Evolutionary conservation across 345 rosid genomes (phyloP), one percentile per base, ranked within the genome.

Genomic region (Salix caprea): DNA sequence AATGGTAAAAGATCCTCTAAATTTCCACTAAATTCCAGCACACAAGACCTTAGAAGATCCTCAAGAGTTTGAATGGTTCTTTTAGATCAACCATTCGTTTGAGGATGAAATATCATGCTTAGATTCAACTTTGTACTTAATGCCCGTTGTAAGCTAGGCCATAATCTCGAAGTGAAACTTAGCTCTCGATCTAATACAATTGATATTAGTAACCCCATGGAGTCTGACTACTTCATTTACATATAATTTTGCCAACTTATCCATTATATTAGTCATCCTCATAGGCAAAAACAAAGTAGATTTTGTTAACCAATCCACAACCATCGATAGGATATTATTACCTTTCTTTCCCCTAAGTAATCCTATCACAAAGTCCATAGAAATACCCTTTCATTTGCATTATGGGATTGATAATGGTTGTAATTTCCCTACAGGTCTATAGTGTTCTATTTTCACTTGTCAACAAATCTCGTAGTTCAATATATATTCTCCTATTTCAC

Each of bases 181-280:
- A 0, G 11, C 11, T 69, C 26, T 1, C n/a, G 2, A 15, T 23
- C 0, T 4, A 4, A 64, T 7, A 28, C 6, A 9, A 64, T 30
- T 0, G 7, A 24, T 1, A 23, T 0, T 12, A 21, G 39, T 5
- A 64, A 64, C 2, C 6, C 18, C n/a, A 1, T 64, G 3, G 2
- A 28, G 3, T 28, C 11, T 30, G 1, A 64, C 18, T 13, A 64
- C 7, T 1, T 64, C 67, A 0, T 8, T 13, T 3, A 64, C 37
- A 30, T 24, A 14, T 16, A 23, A 11, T 10, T 32, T 26, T 2
- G 11, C 36, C 37, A 64, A 8, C 39, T 50, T 50, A 2, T 50
- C n/a, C 7, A 50, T 0, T 0, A 0, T 7, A 16, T 50, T 7
- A 0, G 2, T 5, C 8, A 18, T 50, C 1, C 6, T 50, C 0